These are phyloP conservation scores for Lenzites betulinus DNA, from an alignment of 768 basidiomycete species.

Conservation along the genomic window DNA sequence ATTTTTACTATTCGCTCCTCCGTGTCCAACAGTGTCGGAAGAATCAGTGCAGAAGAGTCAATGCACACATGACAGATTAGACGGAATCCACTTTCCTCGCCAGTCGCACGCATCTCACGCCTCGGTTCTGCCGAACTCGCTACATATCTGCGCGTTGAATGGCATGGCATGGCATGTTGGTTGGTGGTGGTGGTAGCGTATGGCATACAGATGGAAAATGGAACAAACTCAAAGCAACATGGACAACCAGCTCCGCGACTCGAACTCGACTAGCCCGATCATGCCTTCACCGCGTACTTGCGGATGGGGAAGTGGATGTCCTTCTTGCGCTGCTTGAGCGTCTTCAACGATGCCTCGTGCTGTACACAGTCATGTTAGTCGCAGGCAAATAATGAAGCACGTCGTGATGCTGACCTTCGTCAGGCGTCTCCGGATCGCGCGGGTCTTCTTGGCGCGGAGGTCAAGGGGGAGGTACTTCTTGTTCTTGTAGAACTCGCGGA, in stretches of 20 bases:
- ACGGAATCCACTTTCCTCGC: not conserved
- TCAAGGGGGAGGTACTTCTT: constrained; percentile 98
- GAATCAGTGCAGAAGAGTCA: not conserved
- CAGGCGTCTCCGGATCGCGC: constrained; percentile 94
- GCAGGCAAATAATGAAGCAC: not conserved
- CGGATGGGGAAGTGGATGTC: constrained; percentile 90
- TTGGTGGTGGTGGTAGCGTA: constrained; percentile 35
- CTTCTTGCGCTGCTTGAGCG: constrained; percentile 93
- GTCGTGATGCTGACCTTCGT: constrained; percentile 61
- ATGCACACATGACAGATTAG: not conserved
- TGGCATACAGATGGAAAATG: constrained; percentile 40
- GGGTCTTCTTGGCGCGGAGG: constrained; percentile 96
- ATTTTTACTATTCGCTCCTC: not conserved
- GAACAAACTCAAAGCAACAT: constrained; percentile 32
- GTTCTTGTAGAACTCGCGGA: constrained; percentile 96
- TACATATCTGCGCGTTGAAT: constrained; percentile 26
- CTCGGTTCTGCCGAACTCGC: not conserved
- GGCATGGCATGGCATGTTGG: constrained; percentile 35
- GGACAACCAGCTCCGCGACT: constrained; percentile 26
- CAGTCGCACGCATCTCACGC: constrained; percentile 8
- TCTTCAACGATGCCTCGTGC: constrained; percentile 86
- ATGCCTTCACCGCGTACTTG: constrained; percentile 96
- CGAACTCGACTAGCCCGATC: constrained; percentile 33
- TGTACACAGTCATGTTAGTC: constrained; percentile 32
- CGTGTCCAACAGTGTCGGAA: not conserved